Conservation (phyloP, 2,329 filamentous ascomycete species). For the Scytalidium lignicola region DNA sequence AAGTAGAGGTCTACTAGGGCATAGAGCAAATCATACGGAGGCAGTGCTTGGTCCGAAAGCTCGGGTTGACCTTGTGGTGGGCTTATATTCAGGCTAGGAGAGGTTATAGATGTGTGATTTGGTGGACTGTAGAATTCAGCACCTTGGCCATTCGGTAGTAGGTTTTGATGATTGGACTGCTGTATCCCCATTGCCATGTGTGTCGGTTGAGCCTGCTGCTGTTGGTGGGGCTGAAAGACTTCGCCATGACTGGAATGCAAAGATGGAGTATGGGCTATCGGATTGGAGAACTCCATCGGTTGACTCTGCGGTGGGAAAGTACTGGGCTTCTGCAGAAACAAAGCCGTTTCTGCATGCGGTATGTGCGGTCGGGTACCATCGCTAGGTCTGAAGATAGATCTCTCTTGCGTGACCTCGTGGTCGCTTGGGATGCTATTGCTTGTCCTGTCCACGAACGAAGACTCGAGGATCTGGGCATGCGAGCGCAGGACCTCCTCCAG, state of each 20-base stretch:
- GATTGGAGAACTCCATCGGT: slow-evolving; percentile 42
- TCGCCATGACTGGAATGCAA: slow-evolving; percentile 39
- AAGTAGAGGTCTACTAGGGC: slow-evolving; percentile 72
- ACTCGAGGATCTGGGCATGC: slow-evolving; percentile 63
- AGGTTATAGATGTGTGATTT: slow-evolving; percentile 36
- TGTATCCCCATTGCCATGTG: slow-evolving; percentile 12
- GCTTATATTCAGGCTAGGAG: slow-evolving; percentile 51
- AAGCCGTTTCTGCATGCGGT: slow-evolving; percentile 51
- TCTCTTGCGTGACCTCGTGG: slow-evolving; percentile 50
- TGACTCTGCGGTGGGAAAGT: slow-evolving; percentile 42
- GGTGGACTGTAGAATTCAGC: slow-evolving; percentile 33
- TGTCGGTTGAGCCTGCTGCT: slow-evolving; percentile 10
- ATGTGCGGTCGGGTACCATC: slow-evolving; percentile 42
- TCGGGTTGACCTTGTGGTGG: slow-evolving; percentile 38
- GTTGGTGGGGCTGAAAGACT: slow-evolving; percentile 42
- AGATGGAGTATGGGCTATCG: slow-evolving; percentile 39
- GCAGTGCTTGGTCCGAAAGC: slow-evolving; percentile 60
- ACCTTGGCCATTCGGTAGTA: slow-evolving; percentile 16
- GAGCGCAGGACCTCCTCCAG: slow-evolving; percentile 61
- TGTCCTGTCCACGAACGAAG: slow-evolving; percentile 39
- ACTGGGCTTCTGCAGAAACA: slow-evolving; percentile 58
- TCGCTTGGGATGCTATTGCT: slow-evolving; percentile 45
- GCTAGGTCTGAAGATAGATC: slow-evolving; percentile 41
- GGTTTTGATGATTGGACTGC: slow-evolving; percentile 13
- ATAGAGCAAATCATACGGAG: slow-evolving; percentile 70